phyloP scores from a whole-genome alignment of 2,329 filamentous ascomycete species.

The Ilyonectria robusta region DNA sequence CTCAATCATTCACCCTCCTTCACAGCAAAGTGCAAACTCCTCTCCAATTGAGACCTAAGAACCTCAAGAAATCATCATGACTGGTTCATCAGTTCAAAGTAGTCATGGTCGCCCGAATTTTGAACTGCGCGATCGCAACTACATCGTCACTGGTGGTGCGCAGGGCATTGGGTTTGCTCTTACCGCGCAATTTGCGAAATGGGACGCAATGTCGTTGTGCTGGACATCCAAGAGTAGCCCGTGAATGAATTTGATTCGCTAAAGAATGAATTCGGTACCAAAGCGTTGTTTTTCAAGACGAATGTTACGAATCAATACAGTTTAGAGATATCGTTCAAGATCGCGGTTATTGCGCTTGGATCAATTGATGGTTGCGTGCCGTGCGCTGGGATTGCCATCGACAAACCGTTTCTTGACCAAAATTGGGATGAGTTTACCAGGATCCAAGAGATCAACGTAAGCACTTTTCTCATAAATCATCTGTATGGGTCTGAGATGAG shows the following conservation, averaged over 20 bases:
- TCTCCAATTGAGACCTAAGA: background rate
- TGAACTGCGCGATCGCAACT: conserved; percentile 50
- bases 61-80: background rate
- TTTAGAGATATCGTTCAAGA: conserved; percentile 39
- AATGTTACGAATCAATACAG: conserved; percentile 48
- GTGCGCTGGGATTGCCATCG: conserved; percentile 55
- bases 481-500: too few relatives aligned
- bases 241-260: conserved; percentile 45
- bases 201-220: conserved; percentile 54
- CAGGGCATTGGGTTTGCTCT: conserved; percentile 56
- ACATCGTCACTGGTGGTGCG: conserved; percentile 54
- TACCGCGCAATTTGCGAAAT: conserved; percentile 54
- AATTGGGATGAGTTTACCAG: conserved; percentile 56
- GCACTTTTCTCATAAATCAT: conserved; percentile 3
- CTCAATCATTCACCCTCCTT: background rate
- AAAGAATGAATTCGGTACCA: conserved; percentile 32
- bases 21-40: background rate
- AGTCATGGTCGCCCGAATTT: conserved; percentile 33
- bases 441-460: conserved; percentile 58
- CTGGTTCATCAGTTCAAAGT: background rate
- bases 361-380: conserved; percentile 48
- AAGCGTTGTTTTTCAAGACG: conserved; percentile 45
- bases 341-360: conserved; percentile 38
- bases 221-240: conserved; percentile 50
- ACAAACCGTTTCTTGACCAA: conserved; percentile 59